These are phyloP conservation scores for Cladorrhinum sp. DNA, from an alignment of 2,329 filamentous ascomycete genomes.

Conservation along the genomic window DNA sequence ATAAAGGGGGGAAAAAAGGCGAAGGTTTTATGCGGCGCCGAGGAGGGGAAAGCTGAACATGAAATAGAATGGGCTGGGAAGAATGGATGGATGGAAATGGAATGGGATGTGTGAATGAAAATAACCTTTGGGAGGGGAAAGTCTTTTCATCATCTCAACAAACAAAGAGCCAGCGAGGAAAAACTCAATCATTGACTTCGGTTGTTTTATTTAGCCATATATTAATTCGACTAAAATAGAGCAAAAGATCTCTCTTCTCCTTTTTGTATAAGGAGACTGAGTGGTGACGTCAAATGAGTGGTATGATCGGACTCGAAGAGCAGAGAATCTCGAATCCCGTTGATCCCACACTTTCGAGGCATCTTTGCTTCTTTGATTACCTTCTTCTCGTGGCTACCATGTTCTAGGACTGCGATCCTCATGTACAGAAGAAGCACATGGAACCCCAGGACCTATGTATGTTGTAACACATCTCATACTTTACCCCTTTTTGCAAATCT, in stretches of 20 bases:
- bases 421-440: no score
- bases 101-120: not conserved
- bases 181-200: not conserved
- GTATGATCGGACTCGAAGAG: no score
- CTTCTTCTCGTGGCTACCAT: no score
- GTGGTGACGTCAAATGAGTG: not conserved
- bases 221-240: not conserved
- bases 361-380: no score
- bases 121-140: not conserved
- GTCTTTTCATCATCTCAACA: not conserved
- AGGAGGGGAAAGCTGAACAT: not conserved
- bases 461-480: not conserved
- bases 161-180: not conserved
- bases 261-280: not conserved
- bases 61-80: not conserved
- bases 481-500: not conserved
- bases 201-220: not conserved
- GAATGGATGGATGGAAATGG: not conserved
- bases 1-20: not conserved
- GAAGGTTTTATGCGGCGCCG: not conserved
- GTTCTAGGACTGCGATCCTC: no score
- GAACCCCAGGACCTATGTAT: not conserved
- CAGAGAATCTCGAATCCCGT: no score
- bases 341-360: no score
- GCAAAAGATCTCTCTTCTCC: not conserved